Evolutionary conservation across 2,329 filamentous ascomycete genomes (phyloP).

Genomic region (Chrysoporthe austroafricana): DNA sequence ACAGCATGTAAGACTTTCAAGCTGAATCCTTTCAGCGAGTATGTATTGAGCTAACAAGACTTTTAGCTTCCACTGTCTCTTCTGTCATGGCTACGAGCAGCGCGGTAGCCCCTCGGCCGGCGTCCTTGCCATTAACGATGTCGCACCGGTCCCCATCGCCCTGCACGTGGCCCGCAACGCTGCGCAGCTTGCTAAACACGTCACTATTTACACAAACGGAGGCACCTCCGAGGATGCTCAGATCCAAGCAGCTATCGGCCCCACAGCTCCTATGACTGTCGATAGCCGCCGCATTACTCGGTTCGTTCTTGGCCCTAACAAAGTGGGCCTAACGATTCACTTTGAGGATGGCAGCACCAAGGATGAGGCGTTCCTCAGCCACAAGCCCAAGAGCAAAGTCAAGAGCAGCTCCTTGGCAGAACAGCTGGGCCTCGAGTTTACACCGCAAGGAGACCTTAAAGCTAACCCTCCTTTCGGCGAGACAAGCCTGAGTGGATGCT

Average conservation of each 20-base stretch:
- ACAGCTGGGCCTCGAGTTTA: conserved; percentile 13
- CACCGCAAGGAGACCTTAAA: conserved; percentile 10
- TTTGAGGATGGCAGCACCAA: conserved; percentile 4
- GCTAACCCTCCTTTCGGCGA: conserved; percentile 1
- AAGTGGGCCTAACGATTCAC: neutral
- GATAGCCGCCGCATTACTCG: neutral
- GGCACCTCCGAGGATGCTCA: neutral
- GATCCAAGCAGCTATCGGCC: neutral
- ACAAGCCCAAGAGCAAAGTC: conserved; percentile 15
- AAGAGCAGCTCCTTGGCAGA: conserved; percentile 2
- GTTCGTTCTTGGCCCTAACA: neutral
- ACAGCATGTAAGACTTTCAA: conserved; percentile 46
- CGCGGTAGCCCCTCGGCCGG: conserved; percentile 49
- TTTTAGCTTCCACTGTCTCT: conserved; percentile 42
- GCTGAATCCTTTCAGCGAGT: too few species aligned
- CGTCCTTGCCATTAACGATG: conserved; percentile 44
- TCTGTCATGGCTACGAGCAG: conserved; percentile 63
- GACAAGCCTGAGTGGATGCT: conserved; percentile 4
- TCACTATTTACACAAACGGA: conserved; percentile 18
- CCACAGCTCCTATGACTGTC: neutral
- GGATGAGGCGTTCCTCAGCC: conserved; percentile 10
- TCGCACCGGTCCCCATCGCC: neutral
- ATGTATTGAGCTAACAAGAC: conserved; percentile 54
- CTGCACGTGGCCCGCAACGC: conserved; percentile 10
- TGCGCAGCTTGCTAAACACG: neutral